Base-by-base conservation (phyloP, 495 filamentous ascomycete species). In the Neurospora sp. region DNA sequence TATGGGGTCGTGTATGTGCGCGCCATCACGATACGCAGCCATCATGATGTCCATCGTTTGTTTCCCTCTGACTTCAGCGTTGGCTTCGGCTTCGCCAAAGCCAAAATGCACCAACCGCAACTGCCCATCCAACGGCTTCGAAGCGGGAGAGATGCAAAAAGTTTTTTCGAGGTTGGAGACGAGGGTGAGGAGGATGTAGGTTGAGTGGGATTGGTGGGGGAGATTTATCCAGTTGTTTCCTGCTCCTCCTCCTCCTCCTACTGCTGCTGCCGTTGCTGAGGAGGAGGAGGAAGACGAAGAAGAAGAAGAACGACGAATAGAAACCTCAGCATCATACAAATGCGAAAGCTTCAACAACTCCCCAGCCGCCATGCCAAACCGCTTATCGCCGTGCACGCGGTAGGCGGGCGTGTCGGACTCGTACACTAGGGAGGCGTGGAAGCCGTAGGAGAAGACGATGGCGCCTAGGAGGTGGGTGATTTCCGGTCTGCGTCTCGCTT, bases 341-440 rank as follows among this genome's bases (percentile, higher is more conserved):
- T 97, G 95, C 35, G 90, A 86, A 41, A 82, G 75, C 39, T 84
- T 84, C 5, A 97, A 83, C 8, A 94, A 85, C 76, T 94, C 90
- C 44, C 89, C 86, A 3, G 93, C 95, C 0, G 93, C 94, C 86
- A 96, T 91, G 72, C 90, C 85, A 82, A 98, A 98, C 2, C 95
- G 86, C 78, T 91, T 87, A 3, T 84, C 85, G 6, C 95, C 95
- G 78, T 88, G 88, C 72, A 86, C 87, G 72, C 94, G 91, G 77
- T 93, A 94, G 70, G 88, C 91, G 1, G 86, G 81, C 1, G 94
- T 93, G 78, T 97, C 94, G 79, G 91, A 93, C 81, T 97, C 93
- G 49, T 92, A 94, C 35, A 98, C 94, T 0, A 98, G 83, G 16
- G 89, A 87, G 41, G 95, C 93, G 79, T 98, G 95, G 73, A 97